phyloP scores from a whole-genome alignment of 106 monocot genomes.

The Dendrobium officinale region DNA sequence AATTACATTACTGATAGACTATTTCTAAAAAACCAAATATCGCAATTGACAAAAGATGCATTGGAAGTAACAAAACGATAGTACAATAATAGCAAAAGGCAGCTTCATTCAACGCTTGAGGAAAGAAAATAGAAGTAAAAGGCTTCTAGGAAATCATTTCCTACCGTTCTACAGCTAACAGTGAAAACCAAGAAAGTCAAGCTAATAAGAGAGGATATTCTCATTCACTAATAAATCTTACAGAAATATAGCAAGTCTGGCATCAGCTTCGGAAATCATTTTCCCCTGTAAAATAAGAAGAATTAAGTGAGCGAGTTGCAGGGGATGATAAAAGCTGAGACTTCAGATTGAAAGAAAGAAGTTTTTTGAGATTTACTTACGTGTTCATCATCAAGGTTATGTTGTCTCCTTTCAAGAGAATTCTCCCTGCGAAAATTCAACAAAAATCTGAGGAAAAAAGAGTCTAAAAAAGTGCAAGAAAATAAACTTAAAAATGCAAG shows the following conservation, averaged over 20 bases:
- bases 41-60: too few species aligned
- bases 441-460: background rate
- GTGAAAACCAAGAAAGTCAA: background rate
- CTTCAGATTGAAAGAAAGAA: background rate
- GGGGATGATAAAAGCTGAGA: background rate
- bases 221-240: background rate
- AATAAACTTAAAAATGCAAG: background rate
- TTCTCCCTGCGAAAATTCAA: slow-evolving; percentile 44
- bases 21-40: too few species aligned
- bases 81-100: background rate
- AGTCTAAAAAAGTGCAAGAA: background rate
- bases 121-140: background rate
- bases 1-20: too few species aligned
- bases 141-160: background rate
- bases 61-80: background rate
- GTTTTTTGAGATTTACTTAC: slow-evolving; percentile 21
- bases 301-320: background rate
- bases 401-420: slow-evolving; percentile 80
- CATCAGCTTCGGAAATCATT: slow-evolving; percentile 7
- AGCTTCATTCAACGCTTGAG: background rate
- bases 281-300: slow-evolving; percentile 12
- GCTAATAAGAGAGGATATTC: background rate
- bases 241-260: background rate
- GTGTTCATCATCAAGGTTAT: slow-evolving; percentile 86
- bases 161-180: background rate